Evolutionary conservation across 2,329 filamentous ascomycete genomes (phyloP).

Genomic region (Berkeleyomyces rouxiae): DNA sequence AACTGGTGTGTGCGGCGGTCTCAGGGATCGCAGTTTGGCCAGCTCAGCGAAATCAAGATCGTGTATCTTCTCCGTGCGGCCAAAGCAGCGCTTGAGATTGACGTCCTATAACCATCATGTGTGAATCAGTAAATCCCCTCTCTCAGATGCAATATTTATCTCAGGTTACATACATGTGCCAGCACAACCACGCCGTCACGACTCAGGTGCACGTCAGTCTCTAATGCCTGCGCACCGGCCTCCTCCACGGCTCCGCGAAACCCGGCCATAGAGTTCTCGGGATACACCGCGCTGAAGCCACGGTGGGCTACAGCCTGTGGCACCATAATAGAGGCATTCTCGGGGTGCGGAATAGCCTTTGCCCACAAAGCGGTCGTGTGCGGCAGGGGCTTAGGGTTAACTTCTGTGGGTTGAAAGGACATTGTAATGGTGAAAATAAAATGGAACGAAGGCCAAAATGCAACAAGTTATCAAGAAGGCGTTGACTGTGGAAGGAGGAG

Average conservation of each 20-base stretch:
- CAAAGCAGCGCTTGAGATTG: conserved; percentile 66
- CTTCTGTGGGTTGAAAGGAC: neutral
- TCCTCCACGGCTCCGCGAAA: conserved; percentile 53
- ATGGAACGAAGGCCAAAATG: neutral
- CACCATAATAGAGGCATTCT: conserved; percentile 20
- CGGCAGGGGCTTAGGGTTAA: neutral
- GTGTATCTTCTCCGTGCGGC: conserved; percentile 50
- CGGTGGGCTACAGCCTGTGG: conserved; percentile 66
- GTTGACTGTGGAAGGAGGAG: neutral
- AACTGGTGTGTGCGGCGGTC: conserved; percentile 53
- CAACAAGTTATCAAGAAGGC: neutral
- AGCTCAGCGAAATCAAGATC: conserved; percentile 67
- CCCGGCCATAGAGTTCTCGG: conserved; percentile 74
- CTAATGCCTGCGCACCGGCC: conserved; percentile 62
- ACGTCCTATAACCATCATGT: conserved; percentile 39
- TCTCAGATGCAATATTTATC: neutral
- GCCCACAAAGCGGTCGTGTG: conserved; percentile 21
- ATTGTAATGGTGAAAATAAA: neutral
- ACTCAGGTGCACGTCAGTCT: conserved; percentile 76
- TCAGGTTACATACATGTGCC: conserved; percentile 45
- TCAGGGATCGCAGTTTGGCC: conserved; percentile 47
- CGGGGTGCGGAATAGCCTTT: conserved; percentile 18
- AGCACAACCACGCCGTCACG: conserved; percentile 72
- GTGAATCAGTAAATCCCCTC: neutral
- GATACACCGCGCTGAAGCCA: conserved; percentile 59